Base-by-base conservation (phyloP, 371 early-diverging fungal species). In the Rhizopus delemar region DNA sequence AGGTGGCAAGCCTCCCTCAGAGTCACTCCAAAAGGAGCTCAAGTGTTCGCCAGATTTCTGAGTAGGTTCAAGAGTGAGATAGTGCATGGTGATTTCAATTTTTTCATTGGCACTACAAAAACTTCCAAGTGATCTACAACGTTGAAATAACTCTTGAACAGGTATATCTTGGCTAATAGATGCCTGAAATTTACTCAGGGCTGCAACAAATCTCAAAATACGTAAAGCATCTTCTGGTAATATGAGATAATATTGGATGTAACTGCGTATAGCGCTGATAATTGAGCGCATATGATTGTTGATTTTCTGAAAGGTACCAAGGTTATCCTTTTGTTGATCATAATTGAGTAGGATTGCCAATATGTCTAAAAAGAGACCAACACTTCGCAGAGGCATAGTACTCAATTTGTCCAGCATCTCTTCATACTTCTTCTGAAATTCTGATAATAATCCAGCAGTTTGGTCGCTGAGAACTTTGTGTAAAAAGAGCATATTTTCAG, bases 361-460 rank as follows among this genome's bases (percentile, higher is more conserved):
- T 3, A 56, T 46, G 4, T 65, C 46, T 4, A 75, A 39, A 0
- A 75, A 39, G n/a, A 56, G 48, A 1, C 52, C 51, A 43, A 71
- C 60, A 0, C 60, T 65, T 6, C 72, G 61, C 5, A 28, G n/a
- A 2, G 59, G 39, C 39, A 38, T 38, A 38, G 13, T 11, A 8
- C 2, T 38, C 39, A 38, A 11, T 13, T 38, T 38, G 39, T 8
- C 11, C 13, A 38, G 13, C 39, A 38, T 11, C 13, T 38, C 13
- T 38, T 38, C 39, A 38, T 38, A 38, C 39, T 11, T 38, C 13
- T 38, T 13, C 39, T 11, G 13, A 13, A 38, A 38, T 5, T 38
- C 13, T 38, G 39, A 13, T 13, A 38, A 38, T 13, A 38, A 11
- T 8, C 13, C 39, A 38, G 11, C 5, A 38, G 4, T 5, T 38